These are phyloP conservation scores for Mollisia scopiformis DNA, from an alignment of 2,329 filamentous ascomycete genomes.

Conservation along the genomic window DNA sequence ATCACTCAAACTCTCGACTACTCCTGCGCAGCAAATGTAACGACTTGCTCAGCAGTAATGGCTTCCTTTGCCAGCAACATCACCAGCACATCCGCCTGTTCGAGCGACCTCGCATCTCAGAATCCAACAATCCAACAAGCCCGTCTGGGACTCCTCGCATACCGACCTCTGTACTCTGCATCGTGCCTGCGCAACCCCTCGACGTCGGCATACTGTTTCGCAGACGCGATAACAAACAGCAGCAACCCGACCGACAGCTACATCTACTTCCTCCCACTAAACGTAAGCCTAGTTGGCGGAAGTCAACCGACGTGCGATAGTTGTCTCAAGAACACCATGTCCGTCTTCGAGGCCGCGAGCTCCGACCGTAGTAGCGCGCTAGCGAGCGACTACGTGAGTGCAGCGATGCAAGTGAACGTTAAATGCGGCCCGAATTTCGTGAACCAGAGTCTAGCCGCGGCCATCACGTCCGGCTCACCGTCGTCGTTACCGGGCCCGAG, in stretches of 20 bases:
- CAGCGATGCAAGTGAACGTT: slow-evolving; percentile 74
- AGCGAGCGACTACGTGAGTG: slow-evolving; percentile 67
- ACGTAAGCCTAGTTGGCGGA: slow-evolving; percentile 67
- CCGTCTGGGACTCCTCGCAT: slow-evolving; percentile 75
- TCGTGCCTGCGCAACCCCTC: slow-evolving; percentile 74
- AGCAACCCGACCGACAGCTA: slow-evolving; percentile 73
- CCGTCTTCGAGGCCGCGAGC: slow-evolving; percentile 72
- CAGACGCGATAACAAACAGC: slow-evolving; percentile 79
- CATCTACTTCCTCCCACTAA: slow-evolving; percentile 85
- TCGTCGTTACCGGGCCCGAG: background rate
- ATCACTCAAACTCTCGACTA: slow-evolving; percentile 80
- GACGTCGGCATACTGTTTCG: slow-evolving; percentile 76
- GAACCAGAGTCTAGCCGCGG: slow-evolving; percentile 51
- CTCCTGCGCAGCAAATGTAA: slow-evolving; percentile 70
- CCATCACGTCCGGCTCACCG: slow-evolving; percentile 11
- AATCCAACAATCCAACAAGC: slow-evolving; percentile 76
- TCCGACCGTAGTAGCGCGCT: slow-evolving; percentile 68
- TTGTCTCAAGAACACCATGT: slow-evolving; percentile 82
- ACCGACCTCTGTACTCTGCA: slow-evolving; percentile 77
- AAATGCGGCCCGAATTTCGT: slow-evolving; percentile 62
- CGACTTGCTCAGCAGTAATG: slow-evolving; percentile 69
- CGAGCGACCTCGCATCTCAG: slow-evolving; percentile 65
- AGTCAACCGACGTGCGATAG: slow-evolving; percentile 73
- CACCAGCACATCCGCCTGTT: slow-evolving; percentile 66
- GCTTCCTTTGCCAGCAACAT: slow-evolving; percentile 66